Evolutionary conservation across 805 yeast genomes (phyloP).

Genomic region (Yamadazyma tumulicola): DNA sequence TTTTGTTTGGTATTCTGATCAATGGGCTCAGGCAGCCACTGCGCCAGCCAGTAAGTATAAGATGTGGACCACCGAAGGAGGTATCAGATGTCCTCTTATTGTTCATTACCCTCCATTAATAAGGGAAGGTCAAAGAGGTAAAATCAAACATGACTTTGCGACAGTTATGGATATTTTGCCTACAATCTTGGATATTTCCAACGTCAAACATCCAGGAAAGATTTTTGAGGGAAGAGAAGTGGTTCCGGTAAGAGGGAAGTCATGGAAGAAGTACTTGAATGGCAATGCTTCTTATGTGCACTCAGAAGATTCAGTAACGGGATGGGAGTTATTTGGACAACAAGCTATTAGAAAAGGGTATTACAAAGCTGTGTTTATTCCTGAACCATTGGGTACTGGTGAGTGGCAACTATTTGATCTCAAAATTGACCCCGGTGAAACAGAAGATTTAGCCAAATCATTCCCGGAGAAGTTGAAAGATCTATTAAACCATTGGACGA

Average conservation of each 20-base stretch:
- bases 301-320: conserved; percentile 42
- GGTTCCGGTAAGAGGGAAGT: conserved; percentile 42
- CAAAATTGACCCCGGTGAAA: conserved; percentile 49
- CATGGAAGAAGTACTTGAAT: conserved; percentile 40
- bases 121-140: conserved; percentile 21
- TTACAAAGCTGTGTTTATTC: conserved; percentile 47
- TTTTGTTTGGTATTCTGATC: conserved; percentile 50
- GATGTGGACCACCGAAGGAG: conserved; percentile 60
- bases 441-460: conserved; percentile 36
- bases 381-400: conserved; percentile 46
- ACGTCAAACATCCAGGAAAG: conserved; percentile 41
- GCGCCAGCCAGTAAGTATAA: conserved; percentile 54
- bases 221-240: conserved; percentile 41
- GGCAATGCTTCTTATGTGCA: conserved; percentile 30
- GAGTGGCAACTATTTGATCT: conserved; percentile 49
- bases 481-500: conserved; percentile 46
- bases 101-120: conserved; percentile 40
- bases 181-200: conserved; percentile 49
- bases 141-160: conserved; percentile 36
- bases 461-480: conserved; percentile 37
- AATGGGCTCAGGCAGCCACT: conserved; percentile 64
- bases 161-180: conserved; percentile 64
- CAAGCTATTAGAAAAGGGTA: conserved; percentile 51
- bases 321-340: conserved; percentile 59
- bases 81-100: conserved; percentile 54